Base-by-base conservation (phyloP, 495 filamentous ascomycete genomes). In the Terfezia boudieri region DNA sequence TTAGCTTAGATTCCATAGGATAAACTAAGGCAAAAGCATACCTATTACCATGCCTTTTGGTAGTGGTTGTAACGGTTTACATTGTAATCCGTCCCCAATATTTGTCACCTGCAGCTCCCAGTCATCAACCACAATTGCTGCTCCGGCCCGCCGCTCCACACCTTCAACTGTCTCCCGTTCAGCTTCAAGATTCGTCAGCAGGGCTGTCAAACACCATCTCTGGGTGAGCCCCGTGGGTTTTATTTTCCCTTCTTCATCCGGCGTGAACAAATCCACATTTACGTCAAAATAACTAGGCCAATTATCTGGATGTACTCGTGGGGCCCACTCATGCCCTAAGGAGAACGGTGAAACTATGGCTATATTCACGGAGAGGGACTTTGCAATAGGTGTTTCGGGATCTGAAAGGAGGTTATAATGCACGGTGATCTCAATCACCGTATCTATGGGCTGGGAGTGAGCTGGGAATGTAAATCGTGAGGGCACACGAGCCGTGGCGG, bases 251-350 rank as follows among this genome's bases (percentile, higher is more conserved):
- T 69, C 61, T 43, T 64, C 64, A 48, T 75, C 72, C 8, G 70
- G 60, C 6, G 67, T 62, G 36, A 66, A 56, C 9, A 61, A 58
- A 48, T 70, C 62, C 54, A 67, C 50, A 9, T 69, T 67, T 0
- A 76, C 60, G 6, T 75, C 71, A 63, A 96, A 95, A 62, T 86
- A 81, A 59, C 78, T 83, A 8, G 92, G 89, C 89, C 89, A 96
- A 9, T 75, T 73, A 52, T 80, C 78, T 1, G 76, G 70, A 68
- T 94, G 79, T 6, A 93, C 65, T 4, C 79, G 76, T 12, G 90
- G 86, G 2, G 76, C 70, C 59, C 94, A 81, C 53, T 88, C 83
- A 60, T 87, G 94, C 59, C 79, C 85, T 8, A 86, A 82, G 68
- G 93, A 85, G 58, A 96, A 94, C 8, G 90, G 86, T 37, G 76